phyloP scores from a whole-genome alignment of 805 yeast genomes.

The Kodamaea fukazawae region DNA sequence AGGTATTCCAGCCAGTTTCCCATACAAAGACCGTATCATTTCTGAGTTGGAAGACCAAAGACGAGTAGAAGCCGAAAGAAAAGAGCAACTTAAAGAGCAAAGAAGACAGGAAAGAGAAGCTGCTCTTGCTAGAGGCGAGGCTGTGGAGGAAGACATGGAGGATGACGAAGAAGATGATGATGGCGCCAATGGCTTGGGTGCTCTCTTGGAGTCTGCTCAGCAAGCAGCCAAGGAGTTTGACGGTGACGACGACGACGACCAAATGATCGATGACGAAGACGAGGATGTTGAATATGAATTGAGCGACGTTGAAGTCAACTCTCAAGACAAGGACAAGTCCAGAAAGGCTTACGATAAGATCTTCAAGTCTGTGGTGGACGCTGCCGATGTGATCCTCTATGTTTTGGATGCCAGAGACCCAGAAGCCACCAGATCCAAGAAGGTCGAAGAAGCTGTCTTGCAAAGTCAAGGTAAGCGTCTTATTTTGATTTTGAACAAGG shows the following conservation, averaged over 20 bases:
- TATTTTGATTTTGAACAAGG: constrained; percentile 83
- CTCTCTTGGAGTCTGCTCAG: constrained; percentile 86
- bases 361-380: constrained; percentile 89
- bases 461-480: constrained; percentile 79
- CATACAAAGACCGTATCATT: constrained; percentile 84
- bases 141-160: constrained; percentile 36
- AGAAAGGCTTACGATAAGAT: constrained; percentile 92
- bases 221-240: constrained; percentile 75
- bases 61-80: constrained; percentile 54
- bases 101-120: constrained; percentile 47
- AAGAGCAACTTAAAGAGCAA: constrained; percentile 47
- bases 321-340: constrained; percentile 61
- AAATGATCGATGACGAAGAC: constrained; percentile 28
- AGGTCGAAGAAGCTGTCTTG: constrained; percentile 85
- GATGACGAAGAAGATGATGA: constrained; percentile 41
- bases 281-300: constrained; percentile 44
- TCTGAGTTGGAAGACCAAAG: constrained; percentile 66
- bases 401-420: constrained; percentile 99
- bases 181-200: constrained; percentile 60
- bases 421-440: constrained; percentile 87
- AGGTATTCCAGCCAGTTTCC: constrained; percentile 93
- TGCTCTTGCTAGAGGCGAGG: constrained; percentile 38
- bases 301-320: constrained; percentile 40
- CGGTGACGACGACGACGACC: constrained; percentile 46
- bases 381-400: constrained; percentile 85